Base-by-base conservation (phyloP, 495 filamentous ascomycete genomes). In the Hypoxylon crocopeplum region DNA sequence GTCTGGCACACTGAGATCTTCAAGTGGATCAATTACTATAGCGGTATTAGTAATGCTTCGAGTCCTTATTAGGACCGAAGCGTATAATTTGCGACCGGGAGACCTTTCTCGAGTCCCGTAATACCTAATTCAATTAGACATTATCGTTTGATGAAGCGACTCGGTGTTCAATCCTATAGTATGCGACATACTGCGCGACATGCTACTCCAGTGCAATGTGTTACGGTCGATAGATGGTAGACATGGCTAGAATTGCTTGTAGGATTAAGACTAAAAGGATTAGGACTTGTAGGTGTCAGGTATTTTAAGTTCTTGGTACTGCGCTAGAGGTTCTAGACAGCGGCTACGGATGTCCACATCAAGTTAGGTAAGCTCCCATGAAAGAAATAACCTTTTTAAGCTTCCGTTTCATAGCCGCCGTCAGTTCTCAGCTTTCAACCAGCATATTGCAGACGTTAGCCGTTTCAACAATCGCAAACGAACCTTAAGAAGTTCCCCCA, bases 1-100 rank as follows among this genome's bases (percentile, higher is more conserved):
- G 69, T 89, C 40, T 92, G 89, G 89, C 87, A 92, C 69, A 82
- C 78, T 8, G 84, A 85, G 10, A 87, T 92, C 17, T 66, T 91
- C 48, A 86, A 90, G 63, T 92, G 82, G 82, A 89, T 91, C 53
- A 91, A 91, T 72, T 83, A 84, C 62, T 80, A 84, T 65, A 82
- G 80, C 11, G 87, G 84, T 30, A 57, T 81, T 17, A 67, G 66
- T 50, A 56, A 67, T 33, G 58, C 64, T 39, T 47, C 56, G 20
- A 68, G 64, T 30, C 68, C 68, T 48, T 68, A 65, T 58, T 70
- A 70, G 50, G 37, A 29, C 34, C 16, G 39, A 40, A 34, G 21
- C n/a, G 17, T 11, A 11, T 38, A 38, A 34, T 37, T 39, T 24
- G 20, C 30, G 41, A 17, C 19, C 25, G 25, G 39, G 24, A 54